Percentiles rank a stretch among this genome's conserved stretches.
These are phyloP conservation scores for Alternaria brassicicola DNA, from an alignment of 2,329 filamentous ascomycete genomes.

Conservation along the genomic window DNA sequence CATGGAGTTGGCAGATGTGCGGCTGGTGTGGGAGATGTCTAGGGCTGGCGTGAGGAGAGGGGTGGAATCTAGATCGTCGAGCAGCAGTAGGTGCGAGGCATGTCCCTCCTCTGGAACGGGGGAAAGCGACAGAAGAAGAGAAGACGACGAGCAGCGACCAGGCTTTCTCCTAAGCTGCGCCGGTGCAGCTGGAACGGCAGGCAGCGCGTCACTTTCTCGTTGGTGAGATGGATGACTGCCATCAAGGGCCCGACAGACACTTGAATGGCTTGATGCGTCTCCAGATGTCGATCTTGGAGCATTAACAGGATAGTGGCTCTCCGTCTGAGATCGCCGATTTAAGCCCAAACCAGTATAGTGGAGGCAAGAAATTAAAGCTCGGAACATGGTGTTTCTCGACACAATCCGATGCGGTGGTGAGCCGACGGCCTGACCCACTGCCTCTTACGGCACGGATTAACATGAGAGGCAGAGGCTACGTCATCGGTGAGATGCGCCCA, in stretches of 20 bases:
- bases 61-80: constrained; percentile 9
- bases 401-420: constrained; percentile 6
- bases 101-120: constrained; percentile 1
- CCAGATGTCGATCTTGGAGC: constrained; percentile 24
- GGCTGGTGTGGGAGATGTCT: background rate
- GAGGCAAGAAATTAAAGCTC: constrained; percentile 3
- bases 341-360: constrained; percentile 18
- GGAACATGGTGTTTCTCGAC: constrained; percentile 8
- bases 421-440: constrained; percentile 1
- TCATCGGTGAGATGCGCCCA: background rate
- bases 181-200: constrained; percentile 2
- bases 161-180: background rate
- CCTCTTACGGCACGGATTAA: background rate
- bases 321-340: constrained; percentile 23
- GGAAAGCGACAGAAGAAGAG: constrained; percentile 6
- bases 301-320: constrained; percentile 5
- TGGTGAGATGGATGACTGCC: constrained; percentile 10
- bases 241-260: constrained; percentile 5
- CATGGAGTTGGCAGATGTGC: constrained; percentile 13
- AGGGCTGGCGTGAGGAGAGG: constrained; percentile 6
- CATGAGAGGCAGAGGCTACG: background rate
- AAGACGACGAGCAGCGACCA: background rate
- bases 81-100: constrained; percentile 12
- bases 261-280: constrained; percentile 23
- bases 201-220: constrained; percentile 7